Evolutionary conservation across 1,284 basidiomycete species (phyloP).

Genomic region (Tilletia caries): DNA sequence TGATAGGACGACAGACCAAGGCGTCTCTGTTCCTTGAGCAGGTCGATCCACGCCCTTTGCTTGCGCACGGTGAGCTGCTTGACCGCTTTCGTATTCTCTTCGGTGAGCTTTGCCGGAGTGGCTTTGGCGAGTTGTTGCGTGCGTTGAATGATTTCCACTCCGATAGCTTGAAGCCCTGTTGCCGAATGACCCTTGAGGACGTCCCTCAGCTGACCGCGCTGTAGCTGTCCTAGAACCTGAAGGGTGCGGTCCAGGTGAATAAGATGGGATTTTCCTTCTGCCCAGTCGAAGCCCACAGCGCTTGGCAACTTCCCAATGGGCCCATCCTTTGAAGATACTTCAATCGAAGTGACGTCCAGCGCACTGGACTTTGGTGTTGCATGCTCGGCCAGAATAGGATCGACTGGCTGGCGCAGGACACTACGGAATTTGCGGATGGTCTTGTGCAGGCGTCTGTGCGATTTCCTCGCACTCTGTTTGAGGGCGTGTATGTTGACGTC

Average conservation of each 20-base stretch:
- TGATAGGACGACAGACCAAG: constrained; percentile 63
- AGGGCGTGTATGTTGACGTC: constrained; percentile 94
- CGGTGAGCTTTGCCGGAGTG: constrained; percentile 42
- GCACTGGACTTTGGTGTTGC: neutral
- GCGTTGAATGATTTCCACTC: constrained; percentile 71
- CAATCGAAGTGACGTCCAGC: neutral
- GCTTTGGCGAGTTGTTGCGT: constrained; percentile 61
- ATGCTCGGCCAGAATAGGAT: constrained; percentile 26
- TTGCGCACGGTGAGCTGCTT: constrained; percentile 77
- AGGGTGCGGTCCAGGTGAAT: constrained; percentile 34
- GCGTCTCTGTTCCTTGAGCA: constrained; percentile 81
- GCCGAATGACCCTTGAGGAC: neutral
- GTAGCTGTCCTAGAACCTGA: constrained; percentile 21
- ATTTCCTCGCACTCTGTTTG: constrained; percentile 83
- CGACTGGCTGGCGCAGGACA: constrained; percentile 71
- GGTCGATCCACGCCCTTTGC: constrained; percentile 83
- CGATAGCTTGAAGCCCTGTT: constrained; percentile 62
- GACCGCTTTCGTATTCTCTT: constrained; percentile 64
- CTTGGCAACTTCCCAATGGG: neutral
- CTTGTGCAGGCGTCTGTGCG: constrained; percentile 88
- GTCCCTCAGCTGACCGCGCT: neutral
- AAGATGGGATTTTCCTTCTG: constrained; percentile 17
- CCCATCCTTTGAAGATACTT: no score
- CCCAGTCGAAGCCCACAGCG: neutral
- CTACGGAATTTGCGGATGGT: constrained; percentile 88